phyloP scores from a whole-genome alignment of 306 rosid species.

The Fagus sylvatica region DNA sequence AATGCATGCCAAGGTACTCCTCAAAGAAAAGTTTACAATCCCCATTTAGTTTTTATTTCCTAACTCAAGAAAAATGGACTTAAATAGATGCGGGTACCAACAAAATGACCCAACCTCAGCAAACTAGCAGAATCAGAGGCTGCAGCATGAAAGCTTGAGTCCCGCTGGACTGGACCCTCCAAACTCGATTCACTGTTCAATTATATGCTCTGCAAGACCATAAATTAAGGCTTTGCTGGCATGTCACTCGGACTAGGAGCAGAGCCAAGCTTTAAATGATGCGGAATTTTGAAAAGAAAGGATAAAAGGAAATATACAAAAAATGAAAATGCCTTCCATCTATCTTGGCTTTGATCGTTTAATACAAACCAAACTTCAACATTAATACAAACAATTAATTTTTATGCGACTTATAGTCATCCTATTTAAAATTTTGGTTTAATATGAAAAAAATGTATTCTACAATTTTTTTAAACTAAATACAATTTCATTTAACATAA shows the following conservation, averaged over 20 bases:
- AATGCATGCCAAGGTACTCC: slow-evolving; percentile 31
- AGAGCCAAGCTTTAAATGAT: slow-evolving; percentile 23
- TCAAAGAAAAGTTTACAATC: slow-evolving; percentile 41
- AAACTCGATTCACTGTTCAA: slow-evolving; percentile 26
- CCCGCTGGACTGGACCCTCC: slow-evolving; percentile 10
- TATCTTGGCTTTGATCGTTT: slow-evolving; percentile 21
- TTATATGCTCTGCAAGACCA: slow-evolving; percentile 33
- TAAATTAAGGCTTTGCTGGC: slow-evolving; percentile 35
- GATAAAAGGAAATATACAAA: slow-evolving; percentile 27
- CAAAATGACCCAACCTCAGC: slow-evolving; percentile 19
- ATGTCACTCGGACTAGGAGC: slow-evolving; percentile 33
- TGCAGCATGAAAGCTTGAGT: slow-evolving; percentile 25
- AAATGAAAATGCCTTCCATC: slow-evolving; percentile 36
- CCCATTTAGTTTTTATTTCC: slow-evolving; percentile 50
- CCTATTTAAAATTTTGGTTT: too few relatives aligned
- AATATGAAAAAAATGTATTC: too few relatives aligned
- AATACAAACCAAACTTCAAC: too few relatives aligned
- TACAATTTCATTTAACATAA: too few relatives aligned
- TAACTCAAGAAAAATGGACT: slow-evolving; percentile 24
- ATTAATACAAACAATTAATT: too few relatives aligned
- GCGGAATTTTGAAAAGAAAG: slow-evolving; percentile 11
- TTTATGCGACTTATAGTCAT: too few relatives aligned
- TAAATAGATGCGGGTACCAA: slow-evolving; percentile 26
- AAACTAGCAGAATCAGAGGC: slow-evolving; percentile 23
- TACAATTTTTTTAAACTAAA: too few relatives aligned